Evolutionary conservation across 805 yeast genomes (phyloP).

Genomic region (Pichia manshurica): DNA sequence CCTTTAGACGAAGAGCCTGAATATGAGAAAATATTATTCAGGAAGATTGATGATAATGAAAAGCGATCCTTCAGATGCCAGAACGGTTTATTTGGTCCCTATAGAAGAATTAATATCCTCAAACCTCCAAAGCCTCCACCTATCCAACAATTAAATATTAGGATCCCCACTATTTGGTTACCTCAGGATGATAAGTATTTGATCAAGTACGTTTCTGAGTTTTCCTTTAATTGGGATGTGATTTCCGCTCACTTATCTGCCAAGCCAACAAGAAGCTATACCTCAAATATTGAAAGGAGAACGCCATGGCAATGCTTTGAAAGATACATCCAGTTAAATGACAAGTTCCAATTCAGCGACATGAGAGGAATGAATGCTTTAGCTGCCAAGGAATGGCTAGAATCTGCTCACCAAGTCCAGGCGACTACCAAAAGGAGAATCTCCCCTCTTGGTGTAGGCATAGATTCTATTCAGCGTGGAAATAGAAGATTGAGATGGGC

Average conservation of each 20-base stretch:
- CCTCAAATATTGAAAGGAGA: slow-evolving; percentile 86
- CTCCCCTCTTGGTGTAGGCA: slow-evolving; percentile 89
- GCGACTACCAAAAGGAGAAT: slow-evolving; percentile 82
- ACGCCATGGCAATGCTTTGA: slow-evolving; percentile 99
- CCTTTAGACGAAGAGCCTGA: slow-evolving; percentile 56
- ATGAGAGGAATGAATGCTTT: slow-evolving; percentile 82
- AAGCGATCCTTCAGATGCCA: slow-evolving; percentile 36
- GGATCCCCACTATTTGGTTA: slow-evolving; percentile 94
- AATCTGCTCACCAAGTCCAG: slow-evolving; percentile 84
- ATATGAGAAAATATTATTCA: slow-evolving; percentile 55
- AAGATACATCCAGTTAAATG: slow-evolving; percentile 87
- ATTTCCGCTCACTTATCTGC: slow-evolving; percentile 76
- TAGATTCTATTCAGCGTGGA: slow-evolving; percentile 89
- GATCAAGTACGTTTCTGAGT: slow-evolving; percentile 77
- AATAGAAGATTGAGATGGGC: slow-evolving; percentile 92
- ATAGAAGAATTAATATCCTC: slow-evolving; percentile 54
- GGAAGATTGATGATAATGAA: slow-evolving; percentile 41
- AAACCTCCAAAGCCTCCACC: slow-evolving; percentile 93
- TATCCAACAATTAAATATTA: slow-evolving; percentile 65
- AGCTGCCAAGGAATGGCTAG: slow-evolving; percentile 86
- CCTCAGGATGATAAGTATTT: slow-evolving; percentile 87
- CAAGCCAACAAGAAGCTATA: slow-evolving; percentile 60
- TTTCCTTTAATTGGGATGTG: slow-evolving; percentile 88
- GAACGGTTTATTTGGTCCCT: slow-evolving; percentile 54
- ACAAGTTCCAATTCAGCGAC: slow-evolving; percentile 78